These are phyloP conservation scores for Aaosphaeria pasadenensis DNA, from an alignment of 2,329 filamentous ascomycete genomes.

Conservation along the genomic window DNA sequence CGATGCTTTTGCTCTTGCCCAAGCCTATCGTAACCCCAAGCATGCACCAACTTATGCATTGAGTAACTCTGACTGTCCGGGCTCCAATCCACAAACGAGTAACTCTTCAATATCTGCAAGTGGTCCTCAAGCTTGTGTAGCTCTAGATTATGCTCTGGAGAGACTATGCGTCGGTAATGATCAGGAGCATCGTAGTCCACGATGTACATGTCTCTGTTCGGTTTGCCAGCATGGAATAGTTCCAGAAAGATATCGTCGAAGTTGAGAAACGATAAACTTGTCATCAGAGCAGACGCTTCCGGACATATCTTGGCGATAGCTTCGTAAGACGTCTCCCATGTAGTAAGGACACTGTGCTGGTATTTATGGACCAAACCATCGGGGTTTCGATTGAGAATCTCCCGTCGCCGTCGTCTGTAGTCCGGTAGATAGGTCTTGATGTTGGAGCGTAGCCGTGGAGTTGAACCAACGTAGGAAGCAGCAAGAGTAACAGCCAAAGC, in stretches of 20 bases:
- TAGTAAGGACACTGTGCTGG: slow-evolving; percentile 13
- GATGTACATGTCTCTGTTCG: not conserved
- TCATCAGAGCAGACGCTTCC: slow-evolving; percentile 7
- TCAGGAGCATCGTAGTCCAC: not conserved
- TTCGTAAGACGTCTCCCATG: slow-evolving; percentile 43
- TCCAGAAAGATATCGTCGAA: slow-evolving; percentile 10
- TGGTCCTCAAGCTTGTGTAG: not conserved
- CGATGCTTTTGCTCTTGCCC: slow-evolving; percentile 2
- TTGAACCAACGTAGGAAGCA: slow-evolving; percentile 10
- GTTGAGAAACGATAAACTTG: slow-evolving; percentile 7
- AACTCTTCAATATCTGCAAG: not conserved
- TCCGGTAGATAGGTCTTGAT: slow-evolving; percentile 15
- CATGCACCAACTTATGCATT: slow-evolving; percentile 20
- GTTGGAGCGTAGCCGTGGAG: slow-evolving; percentile 29
- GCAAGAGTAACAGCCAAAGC: slow-evolving; percentile 1
- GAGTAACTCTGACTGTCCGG: slow-evolving; percentile 13
- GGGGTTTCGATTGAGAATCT: not conserved
- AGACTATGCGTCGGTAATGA: not conserved
- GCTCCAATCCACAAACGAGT: slow-evolving; percentile 12
- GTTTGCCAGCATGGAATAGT: slow-evolving; percentile 3
- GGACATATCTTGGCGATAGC: slow-evolving; percentile 4
- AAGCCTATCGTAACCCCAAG: slow-evolving; percentile 13
- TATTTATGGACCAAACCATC: not conserved
- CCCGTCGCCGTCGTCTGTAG: slow-evolving; percentile 37
- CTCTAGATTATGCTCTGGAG: not conserved